These are phyloP conservation scores for Spergularia bocconei DNA, from an alignment of 148 eudicot genomes.

Conservation along the genomic window DNA sequence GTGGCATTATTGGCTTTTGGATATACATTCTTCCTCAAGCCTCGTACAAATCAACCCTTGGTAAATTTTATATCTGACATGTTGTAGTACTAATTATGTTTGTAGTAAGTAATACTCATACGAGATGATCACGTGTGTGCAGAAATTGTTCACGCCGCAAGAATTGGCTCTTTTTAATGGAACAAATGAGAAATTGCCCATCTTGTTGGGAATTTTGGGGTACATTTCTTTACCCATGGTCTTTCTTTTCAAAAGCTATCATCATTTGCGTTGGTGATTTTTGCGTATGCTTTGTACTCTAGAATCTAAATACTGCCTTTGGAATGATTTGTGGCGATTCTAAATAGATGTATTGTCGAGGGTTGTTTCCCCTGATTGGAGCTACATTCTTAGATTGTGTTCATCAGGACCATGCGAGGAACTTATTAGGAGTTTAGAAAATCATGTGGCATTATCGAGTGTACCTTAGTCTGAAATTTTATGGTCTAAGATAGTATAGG, in stretches of 20 bases:
- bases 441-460: neutral
- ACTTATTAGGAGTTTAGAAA: neutral
- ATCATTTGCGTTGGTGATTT: neutral
- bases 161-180: constrained; percentile 74
- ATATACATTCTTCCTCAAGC: constrained; percentile 39
- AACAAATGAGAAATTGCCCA: constrained; percentile 58
- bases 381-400: neutral
- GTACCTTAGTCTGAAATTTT: too few species aligned
- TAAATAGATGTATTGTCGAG: neutral
- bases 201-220: constrained; percentile 72
- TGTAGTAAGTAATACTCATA: neutral
- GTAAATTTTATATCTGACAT: neutral
- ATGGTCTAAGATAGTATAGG: too few species aligned
- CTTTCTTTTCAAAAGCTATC: neutral
- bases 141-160: constrained; percentile 52
- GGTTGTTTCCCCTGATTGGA: neutral
- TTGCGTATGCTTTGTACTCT: neutral
- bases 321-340: neutral
- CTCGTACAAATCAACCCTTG: constrained; percentile 25
- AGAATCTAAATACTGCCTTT: neutral
- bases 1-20: constrained; percentile 41
- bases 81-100: neutral
- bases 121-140: constrained; percentile 7
- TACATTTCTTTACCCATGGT: constrained; percentile 20
- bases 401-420: neutral